These are phyloP conservation scores for Cryphonectria carpinicola DNA, from an alignment of 2,329 filamentous ascomycete genomes.

Conservation along the genomic window DNA sequence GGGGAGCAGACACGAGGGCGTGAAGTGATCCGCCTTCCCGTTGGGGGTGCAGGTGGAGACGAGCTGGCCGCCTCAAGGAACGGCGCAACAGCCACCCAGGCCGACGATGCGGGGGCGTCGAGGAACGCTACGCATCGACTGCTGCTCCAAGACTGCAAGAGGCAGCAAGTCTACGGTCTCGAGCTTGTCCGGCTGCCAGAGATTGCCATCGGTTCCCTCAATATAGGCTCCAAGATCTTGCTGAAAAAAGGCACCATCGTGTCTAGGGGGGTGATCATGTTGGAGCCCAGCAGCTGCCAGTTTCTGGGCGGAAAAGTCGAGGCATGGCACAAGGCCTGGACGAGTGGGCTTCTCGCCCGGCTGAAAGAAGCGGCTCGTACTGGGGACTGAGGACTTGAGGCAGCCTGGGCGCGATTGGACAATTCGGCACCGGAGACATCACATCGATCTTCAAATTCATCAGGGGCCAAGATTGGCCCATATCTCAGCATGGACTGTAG, in stretches of 20 bases:
- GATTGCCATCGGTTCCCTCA: constrained; percentile 65
- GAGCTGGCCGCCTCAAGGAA: constrained; percentile 43
- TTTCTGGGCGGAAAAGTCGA: constrained; percentile 90
- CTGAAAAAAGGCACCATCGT: constrained; percentile 68
- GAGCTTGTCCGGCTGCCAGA: constrained; percentile 71
- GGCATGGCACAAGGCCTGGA: constrained; percentile 77
- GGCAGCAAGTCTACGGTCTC: constrained; percentile 70
- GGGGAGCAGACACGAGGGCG: constrained; percentile 77
- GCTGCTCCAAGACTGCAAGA: constrained; percentile 78
- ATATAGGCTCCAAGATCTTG: constrained; percentile 82
- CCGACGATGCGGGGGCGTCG: constrained; percentile 29
- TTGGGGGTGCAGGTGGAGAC: constrained; percentile 48
- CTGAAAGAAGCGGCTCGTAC: constrained; percentile 64
- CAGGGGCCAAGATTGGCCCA: neutral
- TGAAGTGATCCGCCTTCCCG: constrained; percentile 75
- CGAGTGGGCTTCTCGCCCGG: constrained; percentile 68
- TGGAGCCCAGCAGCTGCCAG: constrained; percentile 70
- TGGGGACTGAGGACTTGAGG: constrained; percentile 28
- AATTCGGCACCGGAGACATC: neutral
- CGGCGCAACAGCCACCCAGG: constrained; percentile 7
- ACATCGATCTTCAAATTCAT: neutral
- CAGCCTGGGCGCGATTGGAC: neutral
- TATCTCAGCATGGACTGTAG: neutral
- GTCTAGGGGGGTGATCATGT: constrained; percentile 75
- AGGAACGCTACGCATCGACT: constrained; percentile 74